These are phyloP conservation scores for Lactarius deliciosus DNA, from an alignment of 768 basidiomycete species.

Conservation along the genomic window DNA sequence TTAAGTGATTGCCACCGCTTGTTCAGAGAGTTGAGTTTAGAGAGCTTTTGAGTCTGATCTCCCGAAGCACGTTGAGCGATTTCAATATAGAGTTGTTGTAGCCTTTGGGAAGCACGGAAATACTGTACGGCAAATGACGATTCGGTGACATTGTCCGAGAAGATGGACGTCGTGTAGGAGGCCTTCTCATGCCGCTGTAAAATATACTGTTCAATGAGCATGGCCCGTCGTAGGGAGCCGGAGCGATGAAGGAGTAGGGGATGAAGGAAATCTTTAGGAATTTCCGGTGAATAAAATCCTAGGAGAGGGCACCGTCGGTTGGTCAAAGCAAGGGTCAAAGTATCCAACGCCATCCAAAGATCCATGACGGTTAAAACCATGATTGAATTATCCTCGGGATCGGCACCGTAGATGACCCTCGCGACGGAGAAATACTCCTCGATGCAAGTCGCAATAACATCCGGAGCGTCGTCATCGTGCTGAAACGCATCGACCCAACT, in stretches of 20 bases:
- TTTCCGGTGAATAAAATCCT: background rate
- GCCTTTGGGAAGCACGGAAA: background rate
- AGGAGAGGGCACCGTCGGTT: background rate
- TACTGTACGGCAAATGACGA: background rate
- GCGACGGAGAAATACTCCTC: constrained; percentile 1
- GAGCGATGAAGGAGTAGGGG: background rate
- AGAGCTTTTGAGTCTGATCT: background rate
- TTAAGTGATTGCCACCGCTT: background rate
- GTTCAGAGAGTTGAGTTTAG: background rate
- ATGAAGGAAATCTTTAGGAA: background rate
- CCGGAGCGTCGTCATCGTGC: background rate
- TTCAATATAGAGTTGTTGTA: background rate
- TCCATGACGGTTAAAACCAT: constrained; percentile 38
- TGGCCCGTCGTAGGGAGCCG: background rate
- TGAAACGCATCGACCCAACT: background rate
- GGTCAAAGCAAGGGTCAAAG: background rate
- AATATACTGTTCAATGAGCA: background rate
- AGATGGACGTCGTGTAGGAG: background rate
- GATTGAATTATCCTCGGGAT: constrained; percentile 9
- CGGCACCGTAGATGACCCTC: background rate
- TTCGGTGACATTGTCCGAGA: background rate
- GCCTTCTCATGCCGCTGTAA: background rate
- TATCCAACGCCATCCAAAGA: constrained; percentile 43
- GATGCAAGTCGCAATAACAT: background rate
- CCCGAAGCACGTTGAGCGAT: background rate